These are phyloP conservation scores for Zangia roseola DNA, from an alignment of 768 basidiomycete species.

Conservation along the genomic window DNA sequence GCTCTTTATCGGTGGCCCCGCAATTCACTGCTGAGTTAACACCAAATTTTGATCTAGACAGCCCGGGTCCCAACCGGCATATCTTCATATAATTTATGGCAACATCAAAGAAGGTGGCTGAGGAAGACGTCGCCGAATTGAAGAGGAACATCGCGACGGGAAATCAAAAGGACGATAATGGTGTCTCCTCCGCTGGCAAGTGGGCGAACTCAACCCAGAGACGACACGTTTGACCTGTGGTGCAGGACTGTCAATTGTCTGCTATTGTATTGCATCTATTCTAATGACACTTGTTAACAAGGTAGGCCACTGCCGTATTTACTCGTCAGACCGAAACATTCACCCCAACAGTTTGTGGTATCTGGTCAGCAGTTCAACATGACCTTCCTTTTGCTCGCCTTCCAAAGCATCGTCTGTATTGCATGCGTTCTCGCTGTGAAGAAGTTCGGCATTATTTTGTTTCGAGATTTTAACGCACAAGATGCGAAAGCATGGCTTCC, in stretches of 20 bases:
- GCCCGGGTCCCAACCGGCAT: not conserved
- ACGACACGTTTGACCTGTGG: not conserved
- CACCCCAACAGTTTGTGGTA: constrained; percentile 74
- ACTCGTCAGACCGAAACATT: not conserved
- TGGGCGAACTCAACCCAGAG: constrained; percentile 10
- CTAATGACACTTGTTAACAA: constrained; percentile 98
- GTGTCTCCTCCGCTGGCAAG: constrained; percentile 23
- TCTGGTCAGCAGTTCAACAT: constrained; percentile 92
- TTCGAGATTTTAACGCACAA: constrained; percentile 76
- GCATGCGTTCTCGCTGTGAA: constrained; percentile 74
- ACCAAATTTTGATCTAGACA: not conserved
- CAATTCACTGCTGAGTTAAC: not conserved
- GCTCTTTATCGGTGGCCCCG: not conserved
- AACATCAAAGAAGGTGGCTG: constrained; percentile 12
- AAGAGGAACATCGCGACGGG: constrained; percentile 51
- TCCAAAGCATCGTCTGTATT: constrained; percentile 89
- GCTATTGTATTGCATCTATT: constrained; percentile 91
- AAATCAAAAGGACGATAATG: constrained; percentile 20
- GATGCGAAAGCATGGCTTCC: constrained; percentile 96
- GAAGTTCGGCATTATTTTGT: constrained; percentile 73
- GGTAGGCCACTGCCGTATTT: constrained; percentile 40
- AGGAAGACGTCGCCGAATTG: constrained; percentile 48
- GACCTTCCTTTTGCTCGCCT: constrained; percentile 91
- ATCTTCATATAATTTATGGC: constrained; percentile 15
- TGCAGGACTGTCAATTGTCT: constrained; percentile 75